Evolutionary conservation across 2,329 filamentous ascomycete species (phyloP).

Genomic region (Rachicladosporium sp.): DNA sequence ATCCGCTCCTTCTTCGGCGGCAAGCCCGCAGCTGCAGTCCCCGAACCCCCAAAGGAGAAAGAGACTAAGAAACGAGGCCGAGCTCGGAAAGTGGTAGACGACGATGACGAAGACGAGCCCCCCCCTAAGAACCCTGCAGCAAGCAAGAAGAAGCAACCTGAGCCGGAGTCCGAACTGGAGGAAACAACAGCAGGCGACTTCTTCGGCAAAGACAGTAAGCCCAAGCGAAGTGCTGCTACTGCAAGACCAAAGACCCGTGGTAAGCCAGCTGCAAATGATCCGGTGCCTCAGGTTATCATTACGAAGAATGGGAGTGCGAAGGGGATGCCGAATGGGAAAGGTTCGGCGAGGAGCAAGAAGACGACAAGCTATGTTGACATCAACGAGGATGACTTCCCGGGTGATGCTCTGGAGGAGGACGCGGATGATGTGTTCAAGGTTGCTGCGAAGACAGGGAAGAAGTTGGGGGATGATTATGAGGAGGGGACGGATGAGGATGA

Average conservation of each 20-base stretch:
- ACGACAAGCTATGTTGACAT: constrained; percentile 27
- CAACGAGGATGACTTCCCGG: constrained; percentile 24
- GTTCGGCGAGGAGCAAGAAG: constrained; percentile 30
- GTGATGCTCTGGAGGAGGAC: constrained; percentile 34
- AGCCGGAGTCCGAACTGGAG: constrained; percentile 25
- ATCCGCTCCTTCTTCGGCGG: constrained; percentile 85
- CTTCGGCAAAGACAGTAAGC: constrained; percentile 44
- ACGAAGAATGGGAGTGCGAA: constrained; percentile 20
- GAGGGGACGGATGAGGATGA: constrained; percentile 54
- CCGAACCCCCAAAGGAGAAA: constrained; percentile 23
- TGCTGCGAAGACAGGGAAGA: constrained; percentile 47
- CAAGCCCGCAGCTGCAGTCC: constrained; percentile 49
- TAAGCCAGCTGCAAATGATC: constrained; percentile 10
- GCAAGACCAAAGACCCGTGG: constrained; percentile 11
- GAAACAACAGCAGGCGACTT: constrained; percentile 51
- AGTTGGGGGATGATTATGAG: constrained; percentile 56
- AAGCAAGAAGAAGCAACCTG: constrained; percentile 25
- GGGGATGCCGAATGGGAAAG: constrained; percentile 24
- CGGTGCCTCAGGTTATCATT: no score
- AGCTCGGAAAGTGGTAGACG: constrained; percentile 58
- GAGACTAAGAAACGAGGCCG: constrained; percentile 34
- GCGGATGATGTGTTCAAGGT: constrained; percentile 77
- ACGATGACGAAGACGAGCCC: constrained; percentile 61
- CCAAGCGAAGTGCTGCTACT: constrained; percentile 35
- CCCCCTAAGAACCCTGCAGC: constrained; percentile 13